Percentiles rank a stretch among this genome's conserved stretches.
Conservation (phyloP, 495 filamentous ascomycete genomes). For the Jackrogersella multiformis region DNA sequence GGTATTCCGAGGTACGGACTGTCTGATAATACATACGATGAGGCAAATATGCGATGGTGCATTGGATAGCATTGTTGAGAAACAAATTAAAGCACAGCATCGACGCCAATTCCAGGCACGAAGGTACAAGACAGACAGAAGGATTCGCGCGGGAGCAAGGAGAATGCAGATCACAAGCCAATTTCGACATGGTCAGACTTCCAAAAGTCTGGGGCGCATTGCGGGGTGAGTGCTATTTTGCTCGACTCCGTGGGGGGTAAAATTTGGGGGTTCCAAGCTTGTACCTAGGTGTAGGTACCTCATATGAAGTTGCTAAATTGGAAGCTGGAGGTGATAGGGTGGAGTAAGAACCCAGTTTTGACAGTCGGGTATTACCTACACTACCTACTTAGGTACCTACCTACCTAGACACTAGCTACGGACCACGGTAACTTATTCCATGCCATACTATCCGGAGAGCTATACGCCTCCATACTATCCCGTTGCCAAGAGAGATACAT, state of each 20-base stretch:
- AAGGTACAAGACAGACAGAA: conserved; percentile 16
- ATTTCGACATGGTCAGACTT: conserved; percentile 18
- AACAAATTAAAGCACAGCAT: neutral
- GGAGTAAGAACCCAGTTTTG: neutral
- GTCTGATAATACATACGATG: neutral
- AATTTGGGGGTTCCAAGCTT: conserved; percentile 5
- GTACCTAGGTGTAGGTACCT: neutral
- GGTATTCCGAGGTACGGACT: conserved; percentile 25
- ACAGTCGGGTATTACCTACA: no score
- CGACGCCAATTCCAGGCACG: conserved; percentile 24
- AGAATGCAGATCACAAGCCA: conserved; percentile 33
- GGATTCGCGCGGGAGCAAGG: conserved; percentile 19
- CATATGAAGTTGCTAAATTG: no score
- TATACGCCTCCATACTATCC: conserved; percentile 3
- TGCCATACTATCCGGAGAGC: conserved; percentile 7
- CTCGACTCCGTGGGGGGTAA: conserved; percentile 18
- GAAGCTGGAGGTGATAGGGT: neutral
- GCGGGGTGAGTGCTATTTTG: conserved; percentile 31
- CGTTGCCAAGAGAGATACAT: conserved; percentile 30
- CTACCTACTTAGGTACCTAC: no score
- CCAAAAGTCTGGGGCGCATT: conserved; percentile 39
- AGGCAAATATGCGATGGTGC: conserved; percentile 6
- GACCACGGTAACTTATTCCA: conserved; percentile 6
- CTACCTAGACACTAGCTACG: conserved; percentile 8
- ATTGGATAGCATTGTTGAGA: conserved; percentile 19